A percentile compares a stretch with the other conserved stretches of the same genome.
These are phyloP conservation scores for Ascoidea asiatica DNA, from an alignment of 805 yeast genomes.

Conservation along the genomic window DNA sequence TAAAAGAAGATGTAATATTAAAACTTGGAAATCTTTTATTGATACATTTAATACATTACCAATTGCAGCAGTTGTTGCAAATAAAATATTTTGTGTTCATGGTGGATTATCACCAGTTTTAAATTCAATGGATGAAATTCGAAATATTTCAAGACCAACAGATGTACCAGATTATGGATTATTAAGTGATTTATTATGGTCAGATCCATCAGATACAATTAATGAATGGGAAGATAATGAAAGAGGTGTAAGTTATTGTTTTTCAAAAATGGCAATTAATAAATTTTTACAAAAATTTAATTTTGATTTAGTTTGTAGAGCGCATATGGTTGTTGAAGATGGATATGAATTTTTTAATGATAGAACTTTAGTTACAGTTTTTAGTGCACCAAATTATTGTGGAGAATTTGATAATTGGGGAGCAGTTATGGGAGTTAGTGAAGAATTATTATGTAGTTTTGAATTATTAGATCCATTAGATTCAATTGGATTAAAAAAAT, in stretches of 20 bases:
- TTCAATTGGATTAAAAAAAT: constrained; percentile 50
- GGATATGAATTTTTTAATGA: constrained; percentile 75
- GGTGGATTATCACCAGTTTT: constrained; percentile 74
- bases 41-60: constrained; percentile 95
- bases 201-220: constrained; percentile 54
- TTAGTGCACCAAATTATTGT: constrained; percentile 76
- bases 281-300: constrained; percentile 54
- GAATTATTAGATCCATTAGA: constrained; percentile 49
- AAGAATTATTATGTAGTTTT: constrained; percentile 54
- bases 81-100: constrained; percentile 83
- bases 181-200: constrained; percentile 70
- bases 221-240: constrained; percentile 71
- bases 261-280: constrained; percentile 62
- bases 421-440: constrained; percentile 64
- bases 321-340: constrained; percentile 85
- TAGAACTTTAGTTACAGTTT: constrained; percentile 63
- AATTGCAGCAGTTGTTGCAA: constrained; percentile 89
- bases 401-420: constrained; percentile 76
- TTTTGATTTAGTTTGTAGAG: constrained; percentile 68
- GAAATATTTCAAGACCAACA: constrained; percentile 63
- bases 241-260: constrained; percentile 72
- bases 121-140: constrained; percentile 50
- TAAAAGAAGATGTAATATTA: constrained; percentile 82
- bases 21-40: constrained; percentile 86
- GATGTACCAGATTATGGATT: constrained; percentile 75